Base-by-base conservation (phyloP, 2,329 filamentous ascomycete genomes). In the Exserohilum rostratum region DNA sequence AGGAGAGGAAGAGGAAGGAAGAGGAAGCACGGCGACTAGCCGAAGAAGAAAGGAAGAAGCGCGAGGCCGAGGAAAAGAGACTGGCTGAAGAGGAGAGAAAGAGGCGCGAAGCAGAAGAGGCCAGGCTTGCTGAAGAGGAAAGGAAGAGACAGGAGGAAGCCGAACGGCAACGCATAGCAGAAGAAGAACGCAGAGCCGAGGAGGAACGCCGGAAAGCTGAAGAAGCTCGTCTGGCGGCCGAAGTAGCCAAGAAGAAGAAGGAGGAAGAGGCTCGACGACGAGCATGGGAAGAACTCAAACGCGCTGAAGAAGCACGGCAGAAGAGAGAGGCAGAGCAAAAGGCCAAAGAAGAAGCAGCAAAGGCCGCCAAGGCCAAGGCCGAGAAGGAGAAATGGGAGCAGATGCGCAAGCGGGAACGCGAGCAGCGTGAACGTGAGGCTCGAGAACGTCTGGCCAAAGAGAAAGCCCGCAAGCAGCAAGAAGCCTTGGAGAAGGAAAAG, bases 111-210 rank as follows among this genome's bases (percentile, higher is more conserved):
- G 51, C 47, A 5, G 51, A 50, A 37, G 44, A 42, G 31, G 35
- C 31, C 4, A 46, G 44, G 18, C 44, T 46, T 17, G 44, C 44
- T 15, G 27, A 46, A 46, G 37, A 46, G 31, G 55, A 58, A 59
- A 84, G 61, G 47, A 58, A 65, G 25, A 45, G 38, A n/a, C 61
- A 62, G 50, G 52, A 79, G 57, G 73, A 72, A 30, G 76, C 79
- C 35, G 65, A 66, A 2, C 80, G 87, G 45, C 87, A 90, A 66
- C 31, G 87, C 89, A 62, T 86, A 87, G 66, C 51, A 74, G 61
- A 75, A 53, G 66, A 74, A 25, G 50, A 62, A 20, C 62, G 58
- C 9, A 39, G 50, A 25, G 57, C 54, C 60, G 58, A 77, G 18
- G 55, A 70, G 65, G 51, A 69, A 22, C 73, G 70, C 37, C 77